phyloP scores from a whole-genome alignment of 192 early-diverging fungal genomes.

The Backusella mclennaniae region DNA sequence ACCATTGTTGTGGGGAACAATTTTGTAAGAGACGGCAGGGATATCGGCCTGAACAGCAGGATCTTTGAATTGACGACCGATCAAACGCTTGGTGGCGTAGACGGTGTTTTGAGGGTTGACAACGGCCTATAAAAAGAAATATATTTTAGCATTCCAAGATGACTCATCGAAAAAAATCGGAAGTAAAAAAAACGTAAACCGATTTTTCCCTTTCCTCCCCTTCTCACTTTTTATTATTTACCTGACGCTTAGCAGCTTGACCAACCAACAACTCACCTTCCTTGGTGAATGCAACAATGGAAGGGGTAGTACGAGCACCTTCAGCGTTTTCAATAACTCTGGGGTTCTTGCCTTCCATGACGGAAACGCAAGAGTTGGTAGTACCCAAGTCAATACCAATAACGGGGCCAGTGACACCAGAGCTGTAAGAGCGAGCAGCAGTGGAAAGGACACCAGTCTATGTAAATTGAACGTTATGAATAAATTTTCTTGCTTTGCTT shows the following conservation, averaged over 20 bases:
- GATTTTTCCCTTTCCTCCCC: background rate
- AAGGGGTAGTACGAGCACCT: constrained; percentile 88
- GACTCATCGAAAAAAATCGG: background rate
- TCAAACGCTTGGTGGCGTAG: constrained; percentile 95
- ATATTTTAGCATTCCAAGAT: background rate
- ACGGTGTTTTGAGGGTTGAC: constrained; percentile 99
- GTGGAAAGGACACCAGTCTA: constrained; percentile 18
- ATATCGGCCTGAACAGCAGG: constrained; percentile 86
- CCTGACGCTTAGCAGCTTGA: constrained; percentile 94
- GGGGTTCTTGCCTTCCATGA: constrained; percentile 93
- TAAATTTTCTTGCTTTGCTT: background rate
- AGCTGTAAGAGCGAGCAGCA: constrained; percentile 15
- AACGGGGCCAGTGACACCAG: constrained; percentile 45
- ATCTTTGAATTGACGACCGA: constrained; percentile 93
- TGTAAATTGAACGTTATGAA: background rate
- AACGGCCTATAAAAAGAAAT: constrained; percentile 61
- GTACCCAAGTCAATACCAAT: constrained; percentile 97
- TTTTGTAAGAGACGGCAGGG: constrained; percentile 91
- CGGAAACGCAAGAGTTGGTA: constrained; percentile 92
- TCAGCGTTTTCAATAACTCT: constrained; percentile 89
- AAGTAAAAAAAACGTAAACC: background rate
- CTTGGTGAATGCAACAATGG: constrained; percentile 85
- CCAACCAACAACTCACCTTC: constrained; percentile 96
- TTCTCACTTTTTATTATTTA: constrained; percentile 12
- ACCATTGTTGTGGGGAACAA: constrained; percentile 91